These are phyloP conservation scores for Triticum turgidum DNA, from an alignment of 176 grass and related monocot species.

Conservation along the genomic window DNA sequence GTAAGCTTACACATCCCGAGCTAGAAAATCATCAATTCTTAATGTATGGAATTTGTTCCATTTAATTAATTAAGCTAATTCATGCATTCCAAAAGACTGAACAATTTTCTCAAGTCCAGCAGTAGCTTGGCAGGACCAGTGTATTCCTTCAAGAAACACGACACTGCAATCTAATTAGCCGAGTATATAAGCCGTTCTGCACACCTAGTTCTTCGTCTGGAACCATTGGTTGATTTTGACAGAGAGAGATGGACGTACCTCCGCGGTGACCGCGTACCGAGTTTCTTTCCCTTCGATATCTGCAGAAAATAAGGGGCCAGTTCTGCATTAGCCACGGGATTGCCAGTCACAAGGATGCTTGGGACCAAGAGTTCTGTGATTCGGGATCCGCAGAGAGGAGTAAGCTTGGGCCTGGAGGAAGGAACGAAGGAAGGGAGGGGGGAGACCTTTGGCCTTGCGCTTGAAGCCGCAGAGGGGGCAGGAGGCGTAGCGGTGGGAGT, in stretches of 20 bases:
- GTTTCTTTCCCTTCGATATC: slow-evolving; percentile 68
- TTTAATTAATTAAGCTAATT: not conserved
- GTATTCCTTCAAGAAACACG: no score
- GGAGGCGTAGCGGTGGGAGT: slow-evolving; percentile 42
- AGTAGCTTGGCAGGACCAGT: not conserved
- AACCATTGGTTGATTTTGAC: not conserved
- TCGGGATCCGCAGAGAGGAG: no score
- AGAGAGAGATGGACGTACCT: slow-evolving; percentile 33
- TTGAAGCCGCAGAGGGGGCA: slow-evolving; percentile 87
- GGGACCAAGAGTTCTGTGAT: no score
- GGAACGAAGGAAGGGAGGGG: not conserved
- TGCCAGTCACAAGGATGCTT: not conserved
- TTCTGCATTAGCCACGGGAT: not conserved
- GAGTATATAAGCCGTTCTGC: not conserved
- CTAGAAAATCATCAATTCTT: not conserved
- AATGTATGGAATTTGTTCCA: not conserved
- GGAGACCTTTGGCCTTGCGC: slow-evolving; percentile 60
- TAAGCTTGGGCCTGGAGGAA: not conserved
- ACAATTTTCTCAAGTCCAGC: not conserved
- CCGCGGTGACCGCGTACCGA: slow-evolving; percentile 48
- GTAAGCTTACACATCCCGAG: not conserved
- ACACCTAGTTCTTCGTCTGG: not conserved
- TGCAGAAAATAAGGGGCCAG: not conserved
- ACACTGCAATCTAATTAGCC: not conserved
- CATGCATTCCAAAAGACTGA: not conserved